These are phyloP conservation scores for Stevia rebaudiana DNA, from an alignment of 140 eudicot species.

Conservation along the genomic window DNA sequence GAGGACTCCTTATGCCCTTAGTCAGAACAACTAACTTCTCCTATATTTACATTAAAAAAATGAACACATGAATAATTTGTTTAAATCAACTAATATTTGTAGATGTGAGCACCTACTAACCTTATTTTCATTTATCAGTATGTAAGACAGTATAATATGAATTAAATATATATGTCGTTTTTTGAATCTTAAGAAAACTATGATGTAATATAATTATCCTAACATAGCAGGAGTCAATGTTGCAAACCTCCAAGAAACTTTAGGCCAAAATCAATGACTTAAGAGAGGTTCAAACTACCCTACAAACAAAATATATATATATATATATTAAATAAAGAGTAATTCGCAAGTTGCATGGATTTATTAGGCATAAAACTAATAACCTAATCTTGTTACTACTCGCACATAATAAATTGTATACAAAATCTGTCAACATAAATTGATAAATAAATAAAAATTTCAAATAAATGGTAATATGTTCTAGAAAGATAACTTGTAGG, in stretches of 20 bases:
- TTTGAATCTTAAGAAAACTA: neutral
- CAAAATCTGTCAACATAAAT: neutral
- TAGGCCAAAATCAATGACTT: conserved; percentile 9
- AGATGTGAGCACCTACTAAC: conserved; percentile 19
- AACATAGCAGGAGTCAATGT: conserved; percentile 26
- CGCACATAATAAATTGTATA: conserved; percentile 1
- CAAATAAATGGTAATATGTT: too few relatives aligned
- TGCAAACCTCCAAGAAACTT: conserved; percentile 22
- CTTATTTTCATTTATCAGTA: conserved; percentile 23
- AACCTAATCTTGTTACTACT: conserved; percentile 27
- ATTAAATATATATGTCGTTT: conserved; percentile 7
- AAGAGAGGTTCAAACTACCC: conserved; percentile 22
- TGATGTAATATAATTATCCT: conserved; percentile 19
- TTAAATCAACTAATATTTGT: neutral
- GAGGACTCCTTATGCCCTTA: too few relatives aligned
- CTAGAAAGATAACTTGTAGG: too few relatives aligned
- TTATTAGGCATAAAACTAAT: conserved; percentile 12
- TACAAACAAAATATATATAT: neutral
- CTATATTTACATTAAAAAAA: neutral
- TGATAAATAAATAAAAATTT: too few relatives aligned
- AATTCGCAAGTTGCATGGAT: conserved; percentile 23
- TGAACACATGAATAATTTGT: neutral
- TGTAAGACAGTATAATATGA: conserved; percentile 19
- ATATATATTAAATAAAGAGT: conserved; percentile 18
- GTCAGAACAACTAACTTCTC: too few relatives aligned